Percentiles rank a stretch among this genome's conserved stretches.
Conservation (phyloP, 768 basidiomycete genomes). For the Clitopilus passeckerianus region DNA sequence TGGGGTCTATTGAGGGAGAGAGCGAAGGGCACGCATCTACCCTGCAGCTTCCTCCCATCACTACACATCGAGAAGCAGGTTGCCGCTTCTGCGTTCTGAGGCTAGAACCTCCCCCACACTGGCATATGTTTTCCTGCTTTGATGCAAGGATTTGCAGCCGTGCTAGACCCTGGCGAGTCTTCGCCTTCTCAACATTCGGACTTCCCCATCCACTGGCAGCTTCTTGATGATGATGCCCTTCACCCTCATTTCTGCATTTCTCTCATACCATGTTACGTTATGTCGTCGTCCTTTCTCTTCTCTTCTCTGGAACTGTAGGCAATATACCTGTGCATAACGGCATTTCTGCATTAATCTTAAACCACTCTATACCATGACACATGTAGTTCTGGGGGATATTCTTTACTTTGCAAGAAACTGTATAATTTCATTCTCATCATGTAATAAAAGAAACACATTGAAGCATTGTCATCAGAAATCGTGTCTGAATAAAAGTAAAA, state of each 20-base stretch:
- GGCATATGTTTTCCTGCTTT: constrained; percentile 5
- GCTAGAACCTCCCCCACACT: not conserved
- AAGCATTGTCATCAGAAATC: not conserved
- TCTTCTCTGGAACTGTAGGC: not conserved
- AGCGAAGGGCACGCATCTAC: constrained; percentile 17
- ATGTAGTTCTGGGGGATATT: not conserved
- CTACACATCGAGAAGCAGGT: constrained; percentile 6
- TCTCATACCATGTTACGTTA: not conserved
- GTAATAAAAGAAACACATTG: not conserved
- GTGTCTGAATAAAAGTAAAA: not conserved
- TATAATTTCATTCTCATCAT: not conserved
- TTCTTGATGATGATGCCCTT: not conserved
- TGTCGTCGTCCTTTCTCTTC: not conserved
- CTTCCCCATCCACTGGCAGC: not conserved
- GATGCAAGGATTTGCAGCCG: not conserved
- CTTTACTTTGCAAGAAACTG: not conserved
- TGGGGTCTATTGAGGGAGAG: constrained; percentile 43
- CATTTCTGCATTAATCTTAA: not conserved
- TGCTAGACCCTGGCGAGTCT: not conserved
- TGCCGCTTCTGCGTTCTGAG: constrained; percentile 13
- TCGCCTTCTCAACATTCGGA: not conserved
- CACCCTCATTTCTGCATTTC: not conserved
- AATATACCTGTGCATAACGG: not conserved
- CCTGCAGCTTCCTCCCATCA: constrained; percentile 5
- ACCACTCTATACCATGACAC: not conserved